phyloP scores from a whole-genome alignment of 2,329 filamentous ascomycete species.

The Talaromyces rugulosus region DNA sequence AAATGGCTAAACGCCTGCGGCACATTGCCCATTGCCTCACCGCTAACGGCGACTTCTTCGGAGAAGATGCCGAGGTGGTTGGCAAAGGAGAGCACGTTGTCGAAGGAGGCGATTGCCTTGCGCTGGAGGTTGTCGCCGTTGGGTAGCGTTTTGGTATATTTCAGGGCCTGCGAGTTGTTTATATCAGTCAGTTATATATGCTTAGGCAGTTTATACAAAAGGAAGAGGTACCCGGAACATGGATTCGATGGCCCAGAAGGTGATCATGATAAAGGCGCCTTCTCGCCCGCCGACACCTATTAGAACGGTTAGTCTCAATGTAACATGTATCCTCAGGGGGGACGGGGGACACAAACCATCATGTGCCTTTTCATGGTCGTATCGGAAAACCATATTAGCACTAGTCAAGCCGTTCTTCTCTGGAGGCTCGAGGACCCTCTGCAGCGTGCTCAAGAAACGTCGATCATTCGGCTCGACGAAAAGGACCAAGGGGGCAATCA shows the following conservation, averaged over 20 bases:
- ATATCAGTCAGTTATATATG: background rate
- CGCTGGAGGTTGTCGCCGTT: constrained; percentile 28
- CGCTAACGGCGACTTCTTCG: constrained; percentile 70
- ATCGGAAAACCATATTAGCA: constrained; percentile 71
- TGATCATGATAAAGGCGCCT: constrained; percentile 77
- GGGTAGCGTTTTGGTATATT: constrained; percentile 28
- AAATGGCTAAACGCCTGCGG: constrained; percentile 76
- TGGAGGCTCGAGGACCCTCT: constrained; percentile 65
- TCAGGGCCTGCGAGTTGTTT: constrained; percentile 20
- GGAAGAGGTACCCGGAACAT: constrained; percentile 59
- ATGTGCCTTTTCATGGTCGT: constrained; percentile 64
- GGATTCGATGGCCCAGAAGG: constrained; percentile 77
- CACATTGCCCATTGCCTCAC: constrained; percentile 75
- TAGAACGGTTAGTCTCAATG: constrained; percentile 7
- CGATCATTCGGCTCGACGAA: constrained; percentile 76
- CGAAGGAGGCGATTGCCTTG: constrained; percentile 63
- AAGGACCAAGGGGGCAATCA: constrained; percentile 75
- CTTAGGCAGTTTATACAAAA: background rate
- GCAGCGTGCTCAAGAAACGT: constrained; percentile 67
- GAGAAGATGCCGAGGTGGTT: constrained; percentile 77
- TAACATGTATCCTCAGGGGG: background rate
- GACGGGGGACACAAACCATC: constrained; percentile 52
- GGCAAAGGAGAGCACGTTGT: constrained; percentile 72
- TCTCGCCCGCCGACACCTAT: constrained; percentile 68
- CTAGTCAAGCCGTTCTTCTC: constrained; percentile 73